These are phyloP conservation scores for Filosporella fistucella DNA, from an alignment of 495 filamentous ascomycete species.

Conservation along the genomic window DNA sequence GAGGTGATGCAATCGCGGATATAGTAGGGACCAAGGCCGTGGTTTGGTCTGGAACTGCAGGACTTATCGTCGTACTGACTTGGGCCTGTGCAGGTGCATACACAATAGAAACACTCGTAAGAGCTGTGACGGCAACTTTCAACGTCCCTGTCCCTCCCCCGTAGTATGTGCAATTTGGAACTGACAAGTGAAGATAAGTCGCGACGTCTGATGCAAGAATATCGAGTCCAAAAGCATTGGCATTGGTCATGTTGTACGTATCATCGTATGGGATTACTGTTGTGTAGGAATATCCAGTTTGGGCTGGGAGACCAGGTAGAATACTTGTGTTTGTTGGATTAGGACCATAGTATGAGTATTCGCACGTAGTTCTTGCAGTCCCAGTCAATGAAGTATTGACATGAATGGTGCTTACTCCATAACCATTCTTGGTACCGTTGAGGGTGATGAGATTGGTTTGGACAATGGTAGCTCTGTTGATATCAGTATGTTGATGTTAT, in stretches of 20 bases:
- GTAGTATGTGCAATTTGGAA: neutral
- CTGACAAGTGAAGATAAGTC: neutral
- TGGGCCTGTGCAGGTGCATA: neutral
- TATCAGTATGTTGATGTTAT: neutral
- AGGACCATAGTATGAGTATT: neutral
- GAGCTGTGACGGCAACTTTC: neutral
- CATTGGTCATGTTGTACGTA: neutral
- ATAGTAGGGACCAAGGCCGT: neutral
- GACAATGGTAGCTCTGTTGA: neutral
- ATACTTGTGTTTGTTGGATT: neutral
- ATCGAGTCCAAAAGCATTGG: neutral
- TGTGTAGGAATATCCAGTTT: slow-evolving; percentile 1
- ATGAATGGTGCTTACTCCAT: neutral
- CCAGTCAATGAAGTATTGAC: neutral
- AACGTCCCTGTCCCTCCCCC: slow-evolving; percentile 2
- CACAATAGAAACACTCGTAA: neutral
- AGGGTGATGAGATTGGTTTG: neutral
- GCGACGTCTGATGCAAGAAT: slow-evolving; percentile 1
- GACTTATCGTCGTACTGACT: neutral
- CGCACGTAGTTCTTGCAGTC: neutral
- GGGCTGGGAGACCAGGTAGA: neutral
- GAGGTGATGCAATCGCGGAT: too few species aligned
- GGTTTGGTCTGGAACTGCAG: neutral
- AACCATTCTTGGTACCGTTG: neutral
- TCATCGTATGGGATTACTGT: neutral